These are phyloP conservation scores for Verticillium tricorpus DNA, from an alignment of 2,329 filamentous ascomycete species.

Conservation along the genomic window DNA sequence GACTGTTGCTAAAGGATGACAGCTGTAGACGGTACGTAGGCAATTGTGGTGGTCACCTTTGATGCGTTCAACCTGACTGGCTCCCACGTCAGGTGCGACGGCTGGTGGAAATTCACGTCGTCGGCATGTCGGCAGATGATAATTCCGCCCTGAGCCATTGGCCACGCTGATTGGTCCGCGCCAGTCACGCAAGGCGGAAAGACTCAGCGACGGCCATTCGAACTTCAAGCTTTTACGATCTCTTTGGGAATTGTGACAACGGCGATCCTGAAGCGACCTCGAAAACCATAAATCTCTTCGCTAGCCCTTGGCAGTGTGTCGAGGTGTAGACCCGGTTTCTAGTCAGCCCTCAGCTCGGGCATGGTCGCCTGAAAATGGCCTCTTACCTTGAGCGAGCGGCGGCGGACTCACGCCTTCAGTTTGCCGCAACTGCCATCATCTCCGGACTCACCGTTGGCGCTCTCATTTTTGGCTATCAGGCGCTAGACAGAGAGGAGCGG, in stretches of 20 bases:
- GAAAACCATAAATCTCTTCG: neutral
- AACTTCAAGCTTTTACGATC: neutral
- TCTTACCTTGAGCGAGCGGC: conserved; percentile 39
- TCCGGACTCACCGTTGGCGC: conserved; percentile 57
- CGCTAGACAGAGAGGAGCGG: conserved; percentile 49
- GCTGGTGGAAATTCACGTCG: neutral
- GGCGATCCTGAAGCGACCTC: neutral
- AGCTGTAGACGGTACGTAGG: too few species aligned
- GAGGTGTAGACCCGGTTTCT: neutral
- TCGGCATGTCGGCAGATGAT: neutral
- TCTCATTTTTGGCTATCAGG: conserved; percentile 59
- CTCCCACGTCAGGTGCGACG: neutral
- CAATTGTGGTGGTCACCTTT: neutral
- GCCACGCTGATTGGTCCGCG: neutral
- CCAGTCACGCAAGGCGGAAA: neutral
- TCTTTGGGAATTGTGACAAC: neutral
- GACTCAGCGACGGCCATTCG: neutral
- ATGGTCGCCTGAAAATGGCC: conserved; percentile 27
- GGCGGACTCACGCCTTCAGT: conserved; percentile 49
- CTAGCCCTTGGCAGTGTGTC: neutral
- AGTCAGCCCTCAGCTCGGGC: neutral
- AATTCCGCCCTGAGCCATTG: neutral
- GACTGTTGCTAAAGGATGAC: neutral
- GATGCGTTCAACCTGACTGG: neutral
- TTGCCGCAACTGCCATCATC: conserved; percentile 66